Base-by-base conservation (phyloP, 2,329 filamentous ascomycete species). In the Fusarium duplospermum region DNA sequence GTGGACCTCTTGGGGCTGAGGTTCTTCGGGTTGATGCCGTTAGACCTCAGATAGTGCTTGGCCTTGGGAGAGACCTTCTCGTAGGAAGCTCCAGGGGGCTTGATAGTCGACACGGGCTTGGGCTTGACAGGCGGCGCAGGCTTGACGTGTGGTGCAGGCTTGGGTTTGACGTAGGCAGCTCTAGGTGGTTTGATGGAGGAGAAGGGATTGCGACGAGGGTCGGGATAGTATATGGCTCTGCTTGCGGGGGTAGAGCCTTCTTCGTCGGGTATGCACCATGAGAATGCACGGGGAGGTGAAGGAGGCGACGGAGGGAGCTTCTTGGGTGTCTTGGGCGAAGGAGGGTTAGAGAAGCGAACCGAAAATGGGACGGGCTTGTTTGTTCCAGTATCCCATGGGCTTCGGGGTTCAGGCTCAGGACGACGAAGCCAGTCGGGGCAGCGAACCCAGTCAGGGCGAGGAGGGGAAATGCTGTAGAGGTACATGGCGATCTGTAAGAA, bases 51-150 rank as follows among this genome's bases (percentile, higher is more conserved):
- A 18, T 75, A 68, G 16, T 62, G 31, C 13, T 57, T 29, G n/a
- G 72, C 67, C 42, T 71, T 62, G n/a, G 72, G 73, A 1, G 70
- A 73, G 10, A 71, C 67, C 5, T 54, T 18, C 9, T 75, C 62
- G 47, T 75, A 75, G 29, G 61, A 57, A 6, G 73, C 63, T 20
- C 33, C 42, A n/a, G 42, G 14, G 2, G 63, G 63, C 11, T 75
- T 75, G 29, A 57, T 73, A 6, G 57, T 61, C 20, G 47, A 22
- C 14, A 29, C 9, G 33, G 50, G n/a, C 29, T 33, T 20, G 36
- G 31, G 16, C 31, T 58, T 9, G 13, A 22, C 16, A 2, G 11
- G 38, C 4, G 38, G 38, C 20, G 38, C 9, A 36, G 31, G 16
- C 31, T 58, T 9, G 13, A 22, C n/a, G 6, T 10, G 38, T 8